A percentile compares a stretch with the other conserved stretches of the same genome.
These are phyloP conservation scores for Raffaelea deltoideospora DNA, from an alignment of 2,329 filamentous ascomycete genomes.

Conservation along the genomic window DNA sequence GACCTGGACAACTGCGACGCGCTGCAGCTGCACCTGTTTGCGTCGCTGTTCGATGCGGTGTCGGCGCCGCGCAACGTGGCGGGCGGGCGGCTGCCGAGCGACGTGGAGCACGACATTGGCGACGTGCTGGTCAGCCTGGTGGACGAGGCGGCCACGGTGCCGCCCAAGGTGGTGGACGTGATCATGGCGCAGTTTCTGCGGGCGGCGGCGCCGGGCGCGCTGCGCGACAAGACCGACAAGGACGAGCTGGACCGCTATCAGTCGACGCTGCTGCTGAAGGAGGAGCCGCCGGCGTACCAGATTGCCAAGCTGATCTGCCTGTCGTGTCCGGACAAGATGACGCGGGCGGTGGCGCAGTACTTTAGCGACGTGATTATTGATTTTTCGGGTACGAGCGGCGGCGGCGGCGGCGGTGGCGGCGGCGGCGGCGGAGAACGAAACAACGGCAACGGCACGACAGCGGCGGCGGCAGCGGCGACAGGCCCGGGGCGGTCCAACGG, in stretches of 20 bases:
- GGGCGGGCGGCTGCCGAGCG: conserved; percentile 76
- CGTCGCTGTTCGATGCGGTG: conserved; percentile 80
- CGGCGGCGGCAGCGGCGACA: neutral
- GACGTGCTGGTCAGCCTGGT: conserved; percentile 72
- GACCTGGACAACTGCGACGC: conserved; percentile 73
- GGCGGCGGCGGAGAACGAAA: too few relatives aligned
- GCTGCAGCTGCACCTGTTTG: conserved; percentile 70
- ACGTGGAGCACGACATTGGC: conserved; percentile 86
- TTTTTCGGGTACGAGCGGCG: conserved; percentile 49
- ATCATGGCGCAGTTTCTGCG: conserved; percentile 93
- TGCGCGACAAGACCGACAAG: conserved; percentile 40
- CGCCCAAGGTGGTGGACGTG: conserved; percentile 71
- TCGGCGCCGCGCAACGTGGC: conserved; percentile 60
- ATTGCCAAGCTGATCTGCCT: conserved; percentile 95
- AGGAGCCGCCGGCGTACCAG: conserved; percentile 83
- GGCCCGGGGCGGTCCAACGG: conserved; percentile 12
- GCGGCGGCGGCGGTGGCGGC: too few relatives aligned
- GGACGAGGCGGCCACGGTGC: conserved; percentile 67
- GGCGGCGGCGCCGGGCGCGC: conserved; percentile 56
- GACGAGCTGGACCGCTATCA: conserved; percentile 56
- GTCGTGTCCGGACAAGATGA: conserved; percentile 82
- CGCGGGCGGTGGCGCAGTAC: conserved; percentile 84
- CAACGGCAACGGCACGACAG: too few relatives aligned
- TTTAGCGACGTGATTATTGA: conserved; percentile 95
- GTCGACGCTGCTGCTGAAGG: conserved; percentile 69